Evolutionary conservation across 768 basidiomycete genomes (phyloP).

Genomic region (Phylloporus sp.): DNA sequence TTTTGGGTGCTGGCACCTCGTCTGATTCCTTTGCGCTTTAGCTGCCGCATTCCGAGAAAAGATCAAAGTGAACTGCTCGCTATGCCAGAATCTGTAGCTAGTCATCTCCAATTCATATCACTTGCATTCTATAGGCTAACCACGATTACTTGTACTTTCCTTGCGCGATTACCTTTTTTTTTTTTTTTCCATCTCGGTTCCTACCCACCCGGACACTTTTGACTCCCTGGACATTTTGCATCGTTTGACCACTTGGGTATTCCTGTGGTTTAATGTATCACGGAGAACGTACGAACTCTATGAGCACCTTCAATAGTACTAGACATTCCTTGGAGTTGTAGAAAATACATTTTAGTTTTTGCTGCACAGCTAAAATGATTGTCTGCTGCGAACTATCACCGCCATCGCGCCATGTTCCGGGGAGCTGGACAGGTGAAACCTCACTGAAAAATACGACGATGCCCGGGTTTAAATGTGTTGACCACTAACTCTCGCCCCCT

Average conservation of each 20-base stretch:
- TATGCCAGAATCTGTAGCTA: constrained; percentile 65
- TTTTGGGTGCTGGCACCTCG: constrained; percentile 3
- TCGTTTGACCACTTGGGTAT: constrained; percentile 12
- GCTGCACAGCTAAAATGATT: neutral
- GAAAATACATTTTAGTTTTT: neutral
- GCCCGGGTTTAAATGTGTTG: neutral
- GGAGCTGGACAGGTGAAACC: constrained; percentile 13
- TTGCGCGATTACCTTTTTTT: neutral
- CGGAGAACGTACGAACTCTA: constrained; percentile 21
- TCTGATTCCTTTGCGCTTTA: constrained; percentile 25
- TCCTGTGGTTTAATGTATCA: constrained; percentile 19
- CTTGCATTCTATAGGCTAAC: constrained; percentile 28
- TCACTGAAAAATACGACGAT: neutral
- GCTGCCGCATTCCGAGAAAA: constrained; percentile 59
- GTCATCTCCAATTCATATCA: constrained; percentile 31
- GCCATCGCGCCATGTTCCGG: constrained; percentile 26
- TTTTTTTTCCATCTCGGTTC: neutral
- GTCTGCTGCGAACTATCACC: constrained; percentile 1
- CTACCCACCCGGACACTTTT: constrained; percentile 10
- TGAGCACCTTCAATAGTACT: constrained; percentile 3
- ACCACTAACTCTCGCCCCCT: neutral
- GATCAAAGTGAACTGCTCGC: constrained; percentile 57
- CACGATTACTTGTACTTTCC: constrained; percentile 27
- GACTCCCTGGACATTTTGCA: constrained; percentile 15
- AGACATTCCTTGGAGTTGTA: neutral